phyloP scores from a whole-genome alignment of 768 basidiomycete species.

The Hysterangium stoloniferum region DNA sequence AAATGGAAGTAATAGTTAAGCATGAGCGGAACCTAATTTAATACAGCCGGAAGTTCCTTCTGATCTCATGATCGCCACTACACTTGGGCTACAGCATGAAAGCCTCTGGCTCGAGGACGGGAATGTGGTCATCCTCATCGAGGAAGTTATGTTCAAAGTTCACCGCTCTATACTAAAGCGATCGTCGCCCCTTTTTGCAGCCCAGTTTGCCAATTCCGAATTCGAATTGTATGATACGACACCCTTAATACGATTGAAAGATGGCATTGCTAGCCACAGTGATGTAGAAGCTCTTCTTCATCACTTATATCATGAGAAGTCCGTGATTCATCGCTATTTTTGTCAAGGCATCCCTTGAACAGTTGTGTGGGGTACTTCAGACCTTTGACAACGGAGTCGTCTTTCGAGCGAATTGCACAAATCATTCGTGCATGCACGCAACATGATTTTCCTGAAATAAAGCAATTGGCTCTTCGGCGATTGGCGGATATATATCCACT shows the following conservation, averaged over 20 bases:
- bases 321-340: constrained; percentile 6
- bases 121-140: constrained; percentile 1
- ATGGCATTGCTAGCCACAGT: constrained; percentile 26
- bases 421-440: constrained; percentile 53
- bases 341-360: constrained; percentile 12
- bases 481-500: constrained; percentile 42
- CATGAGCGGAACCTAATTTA: background rate
- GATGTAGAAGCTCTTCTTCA: constrained; percentile 54
- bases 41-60: background rate
- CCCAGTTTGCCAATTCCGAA: constrained; percentile 13
- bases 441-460: constrained; percentile 49
- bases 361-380: constrained; percentile 25
- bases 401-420: constrained; percentile 42
- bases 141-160: constrained; percentile 1
- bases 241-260: constrained; percentile 21
- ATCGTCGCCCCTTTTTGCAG: background rate
- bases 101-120: constrained; percentile 7
- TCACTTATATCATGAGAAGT: constrained; percentile 64
- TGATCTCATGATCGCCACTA: background rate
- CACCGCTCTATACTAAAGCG: constrained; percentile 7
- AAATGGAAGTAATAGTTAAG: background rate
- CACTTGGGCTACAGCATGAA: background rate
- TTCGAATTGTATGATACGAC: constrained; percentile 1
- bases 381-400: constrained; percentile 35
- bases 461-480: constrained; percentile 34